Percentiles rank a stretch among this genome's conserved stretches.
Evolutionary conservation across 1,139 yeast species (phyloP).

Genomic region (Diutina pseudorugosa): DNA sequence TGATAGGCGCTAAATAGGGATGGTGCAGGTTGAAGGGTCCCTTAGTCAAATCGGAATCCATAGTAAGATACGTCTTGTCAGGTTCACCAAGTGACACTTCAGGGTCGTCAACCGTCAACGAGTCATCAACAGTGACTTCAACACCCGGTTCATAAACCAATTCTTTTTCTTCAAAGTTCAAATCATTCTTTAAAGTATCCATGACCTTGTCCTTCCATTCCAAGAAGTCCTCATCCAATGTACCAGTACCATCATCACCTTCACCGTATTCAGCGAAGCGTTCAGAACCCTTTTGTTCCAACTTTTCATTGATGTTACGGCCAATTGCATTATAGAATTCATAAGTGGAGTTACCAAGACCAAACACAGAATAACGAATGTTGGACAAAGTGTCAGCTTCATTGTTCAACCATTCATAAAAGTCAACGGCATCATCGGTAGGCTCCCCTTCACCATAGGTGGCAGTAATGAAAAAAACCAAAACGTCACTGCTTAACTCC

Average conservation of each 20-base stretch:
- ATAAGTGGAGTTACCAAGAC: slow-evolving; percentile 87
- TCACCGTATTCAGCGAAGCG: slow-evolving; percentile 65
- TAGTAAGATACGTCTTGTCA: slow-evolving; percentile 42
- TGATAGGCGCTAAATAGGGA: slow-evolving; percentile 72
- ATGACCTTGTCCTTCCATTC: slow-evolving; percentile 81
- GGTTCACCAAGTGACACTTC: slow-evolving; percentile 80
- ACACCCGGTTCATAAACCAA: slow-evolving; percentile 67
- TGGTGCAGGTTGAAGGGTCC: slow-evolving; percentile 81
- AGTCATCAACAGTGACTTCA: slow-evolving; percentile 25
- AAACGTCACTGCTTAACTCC: slow-evolving; percentile 35
- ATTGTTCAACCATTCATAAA: slow-evolving; percentile 46
- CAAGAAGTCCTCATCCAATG: slow-evolving; percentile 90
- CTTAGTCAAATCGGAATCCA: slow-evolving; percentile 27
- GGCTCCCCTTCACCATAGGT: slow-evolving; percentile 99
- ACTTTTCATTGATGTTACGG: slow-evolving; percentile 35
- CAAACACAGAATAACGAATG: slow-evolving; percentile 65
- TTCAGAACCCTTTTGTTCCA: slow-evolving; percentile 57
- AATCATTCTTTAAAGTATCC: slow-evolving; percentile 51
- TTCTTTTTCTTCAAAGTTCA: slow-evolving; percentile 66
- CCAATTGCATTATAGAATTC: slow-evolving; percentile 86
- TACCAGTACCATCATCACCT: slow-evolving; percentile 93
- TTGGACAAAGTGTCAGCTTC: slow-evolving; percentile 53
- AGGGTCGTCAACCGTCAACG: slow-evolving; percentile 18
- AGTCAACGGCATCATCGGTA: slow-evolving; percentile 81
- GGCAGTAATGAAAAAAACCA: slow-evolving; percentile 70